Evolutionary conservation across 177 flowering plant species (phyloP).

Genomic region (Telopea speciosissima): DNA sequence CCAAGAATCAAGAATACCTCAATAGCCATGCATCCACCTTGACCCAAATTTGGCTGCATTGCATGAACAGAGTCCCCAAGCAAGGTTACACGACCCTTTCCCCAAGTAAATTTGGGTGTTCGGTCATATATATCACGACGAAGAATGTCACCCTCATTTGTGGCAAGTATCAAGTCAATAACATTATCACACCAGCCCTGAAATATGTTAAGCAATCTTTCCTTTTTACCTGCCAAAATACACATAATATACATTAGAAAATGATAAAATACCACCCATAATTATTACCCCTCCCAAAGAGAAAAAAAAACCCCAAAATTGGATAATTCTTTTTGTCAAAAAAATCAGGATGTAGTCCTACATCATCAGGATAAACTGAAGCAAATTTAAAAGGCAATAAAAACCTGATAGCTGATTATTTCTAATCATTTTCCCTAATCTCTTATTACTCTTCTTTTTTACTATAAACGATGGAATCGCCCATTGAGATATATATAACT

Average conservation of each 20-base stretch:
- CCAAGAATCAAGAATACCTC: constrained; percentile 46
- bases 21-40: constrained; percentile 99
- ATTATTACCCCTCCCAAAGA: not conserved
- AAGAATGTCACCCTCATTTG: constrained; percentile 84
- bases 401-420: too few relatives aligned
- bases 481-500: too few relatives aligned
- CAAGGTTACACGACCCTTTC: constrained; percentile 89
- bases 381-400: too few relatives aligned
- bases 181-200: constrained; percentile 93
- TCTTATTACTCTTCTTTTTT: too few relatives aligned
- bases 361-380: too few relatives aligned
- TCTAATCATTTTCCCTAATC: too few relatives aligned
- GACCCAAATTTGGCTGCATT: constrained; percentile 99
- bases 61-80: constrained; percentile 98
- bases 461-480: too few relatives aligned
- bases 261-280: not conserved
- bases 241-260: constrained; percentile 2
- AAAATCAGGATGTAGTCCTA: too few relatives aligned
- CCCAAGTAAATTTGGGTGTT: constrained; percentile 70
- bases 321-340: too few relatives aligned
- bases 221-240: constrained; percentile 62
- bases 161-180: constrained; percentile 61
- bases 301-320: too few relatives aligned
- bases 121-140: constrained; percentile 93
- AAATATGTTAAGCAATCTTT: constrained; percentile 67